Base-by-base conservation (phyloP, 306 rosid species). In the Pueraria montana region DNA sequence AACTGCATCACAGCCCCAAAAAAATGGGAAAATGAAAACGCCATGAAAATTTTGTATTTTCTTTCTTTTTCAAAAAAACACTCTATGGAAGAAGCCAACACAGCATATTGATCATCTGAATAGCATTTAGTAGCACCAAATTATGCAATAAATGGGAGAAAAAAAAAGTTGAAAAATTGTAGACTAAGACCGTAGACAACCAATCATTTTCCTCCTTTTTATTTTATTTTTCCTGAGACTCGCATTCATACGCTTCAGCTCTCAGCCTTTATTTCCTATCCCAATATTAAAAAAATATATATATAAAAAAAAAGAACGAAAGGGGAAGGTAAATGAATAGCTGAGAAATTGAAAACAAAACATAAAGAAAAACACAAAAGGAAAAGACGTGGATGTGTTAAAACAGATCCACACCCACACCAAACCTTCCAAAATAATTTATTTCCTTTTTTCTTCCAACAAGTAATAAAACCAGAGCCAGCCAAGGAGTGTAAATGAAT, bases 331-430 rank as follows among this genome's bases (percentile, higher is more conserved):
- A 59, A 23, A 59, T 11, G 34, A 58, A 58, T 58, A 58, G 17
- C 32, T 23, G 67, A 42, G 43, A 65, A 74, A 45, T 14, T 49
- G 17, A 16, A 27, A 27, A 26, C 11, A 26, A 18, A 43, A 32
- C 38, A 24, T 0, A 24, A 59, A 24, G 17, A 24, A 59, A 59
- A 11, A 26, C 64, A 20, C 14, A 56, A n/a, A 72, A 50, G 4
- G 8, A 38, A n/a, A 79, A 68, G 27, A 26, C 16, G 26, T 2
- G 18, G 26, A 40, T 17, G 6, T 12, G 2, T 43, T 4, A 46
- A 80, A 80, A 59, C 49, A 81, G 88, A 82, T 83, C 89, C 80
- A 74, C 73, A 13, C 34, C 43, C 24, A 55, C 68, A 26, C 72
- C 56, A 76, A 48, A n/a, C 58, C 43, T 76, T 27, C 30, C 50